A percentile compares a stretch with the other conserved stretches of the same genome.
Evolutionary conservation across 768 basidiomycete species (phyloP).

Genomic region (Tulasnella sp.): DNA sequence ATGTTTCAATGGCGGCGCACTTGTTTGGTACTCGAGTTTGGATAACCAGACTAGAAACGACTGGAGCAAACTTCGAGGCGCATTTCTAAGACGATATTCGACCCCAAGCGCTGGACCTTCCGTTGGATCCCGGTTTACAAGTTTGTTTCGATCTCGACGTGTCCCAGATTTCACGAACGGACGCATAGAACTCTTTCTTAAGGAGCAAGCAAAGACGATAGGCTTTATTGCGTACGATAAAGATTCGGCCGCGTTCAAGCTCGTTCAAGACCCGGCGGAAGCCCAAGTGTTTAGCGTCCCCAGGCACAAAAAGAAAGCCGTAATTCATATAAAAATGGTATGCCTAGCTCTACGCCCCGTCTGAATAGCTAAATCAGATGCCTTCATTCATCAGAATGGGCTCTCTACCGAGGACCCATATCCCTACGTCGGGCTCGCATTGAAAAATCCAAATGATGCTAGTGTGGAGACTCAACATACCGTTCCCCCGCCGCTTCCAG

Average conservation of each 20-base stretch:
- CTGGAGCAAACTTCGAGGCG: slow-evolving; percentile 2
- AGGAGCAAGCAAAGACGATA: not conserved
- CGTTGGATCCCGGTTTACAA: no score
- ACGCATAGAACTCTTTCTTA: not conserved
- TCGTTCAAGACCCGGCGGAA: not conserved
- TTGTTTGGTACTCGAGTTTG: not conserved
- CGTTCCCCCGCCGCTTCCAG: no score
- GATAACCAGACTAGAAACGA: not conserved
- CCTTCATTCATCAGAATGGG: not conserved
- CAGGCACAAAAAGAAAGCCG: not conserved
- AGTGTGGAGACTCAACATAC: not conserved
- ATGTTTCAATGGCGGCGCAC: not conserved
- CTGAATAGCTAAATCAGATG: not conserved
- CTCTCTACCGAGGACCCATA: not conserved
- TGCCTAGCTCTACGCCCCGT: not conserved
- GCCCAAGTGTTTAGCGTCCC: not conserved
- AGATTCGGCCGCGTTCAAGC: not conserved
- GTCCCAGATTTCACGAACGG: not conserved
- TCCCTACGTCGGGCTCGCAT: not conserved
- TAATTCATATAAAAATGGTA: not conserved
- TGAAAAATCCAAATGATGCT: not conserved
- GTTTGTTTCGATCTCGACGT: no score
- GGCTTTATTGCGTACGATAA: not conserved
- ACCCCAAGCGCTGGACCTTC: no score
- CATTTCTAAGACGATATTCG: not conserved